These are phyloP conservation scores for Musa schizocarpa DNA, from an alignment of 176 grass and related monocot genomes.

Conservation along the genomic window DNA sequence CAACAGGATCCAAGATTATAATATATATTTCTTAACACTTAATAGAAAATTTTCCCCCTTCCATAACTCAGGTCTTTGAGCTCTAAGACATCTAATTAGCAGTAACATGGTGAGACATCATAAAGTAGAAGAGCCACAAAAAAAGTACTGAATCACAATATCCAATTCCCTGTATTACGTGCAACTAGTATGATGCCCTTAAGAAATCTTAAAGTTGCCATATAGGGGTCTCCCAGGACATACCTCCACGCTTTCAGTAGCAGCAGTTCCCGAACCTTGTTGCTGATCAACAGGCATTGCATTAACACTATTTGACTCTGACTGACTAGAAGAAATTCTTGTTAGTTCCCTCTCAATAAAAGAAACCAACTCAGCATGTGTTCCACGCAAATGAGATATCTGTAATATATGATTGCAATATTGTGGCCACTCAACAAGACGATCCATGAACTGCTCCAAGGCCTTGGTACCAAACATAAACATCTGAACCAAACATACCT, in stretches of 20 bases:
- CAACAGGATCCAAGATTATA: not conserved
- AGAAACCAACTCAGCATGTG: conserved; percentile 72
- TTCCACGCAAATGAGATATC: conserved; percentile 92
- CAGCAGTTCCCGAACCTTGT: conserved; percentile 46
- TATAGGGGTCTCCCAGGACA: not conserved
- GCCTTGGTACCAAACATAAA: conserved; percentile 91
- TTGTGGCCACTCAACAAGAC: conserved; percentile 80
- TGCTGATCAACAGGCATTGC: conserved; percentile 52
- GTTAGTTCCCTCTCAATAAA: conserved; percentile 70
- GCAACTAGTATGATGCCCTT: conserved; percentile 13
- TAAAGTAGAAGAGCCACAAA: not conserved
- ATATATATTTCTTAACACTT: too few species aligned
- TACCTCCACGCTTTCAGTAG: conserved; percentile 75
- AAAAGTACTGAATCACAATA: not conserved
- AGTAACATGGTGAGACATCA: not conserved
- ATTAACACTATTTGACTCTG: conserved; percentile 45
- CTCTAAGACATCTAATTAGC: not conserved
- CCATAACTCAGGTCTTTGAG: not conserved
- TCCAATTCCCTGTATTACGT: conserved; percentile 16
- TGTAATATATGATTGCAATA: conserved; percentile 98
- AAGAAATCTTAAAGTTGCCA: not conserved
- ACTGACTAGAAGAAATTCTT: conserved; percentile 88
- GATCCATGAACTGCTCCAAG: conserved; percentile 87
- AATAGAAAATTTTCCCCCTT: too few species aligned
- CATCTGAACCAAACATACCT: conserved; percentile 55